Evolutionary conservation across 2,329 filamentous ascomycete species (phyloP), one percentile per base, ranked within the genome.

Genomic region (Nectriaceae sp.): DNA sequence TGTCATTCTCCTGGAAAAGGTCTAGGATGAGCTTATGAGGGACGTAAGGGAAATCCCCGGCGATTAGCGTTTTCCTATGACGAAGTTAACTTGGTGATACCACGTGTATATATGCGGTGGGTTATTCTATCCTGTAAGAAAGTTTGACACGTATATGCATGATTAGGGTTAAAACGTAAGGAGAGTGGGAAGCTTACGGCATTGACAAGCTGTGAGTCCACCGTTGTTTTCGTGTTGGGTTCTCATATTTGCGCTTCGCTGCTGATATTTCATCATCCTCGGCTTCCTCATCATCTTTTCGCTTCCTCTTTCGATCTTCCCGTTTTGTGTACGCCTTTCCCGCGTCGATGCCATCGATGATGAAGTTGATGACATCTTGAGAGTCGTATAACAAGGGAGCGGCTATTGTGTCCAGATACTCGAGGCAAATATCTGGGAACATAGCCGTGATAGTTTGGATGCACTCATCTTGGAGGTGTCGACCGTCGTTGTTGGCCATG

Each of bases 381-480:
- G 65, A 15, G 33, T 68, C 43, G 49, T 70, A 68, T 2, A 21
- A 33, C 5, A 69, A 45, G 22, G 64, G 50, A 0, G 44, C 24
- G 3, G 62, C 62, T 4, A 71, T 46, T 4, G 50, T 39, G 5
- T 60, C 47, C 11, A 79, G 60, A 45, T 70, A 73, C 0, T 68
- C 50, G 1, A 59, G 65, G 48, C 73, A 77, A 2, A 80, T 75
- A 35, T 79, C 71, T 0, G 75, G 74, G 48, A 80, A 77, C 8
- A 77, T 40, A 4, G 47, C 39, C 8, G 40, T 37, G 20, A 65
- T 53, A n/a, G 38, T 33, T 21, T 49, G 38, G 5, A 58, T 24
- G 19, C 56, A 63, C 13, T 22, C 35, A 4, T 57, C 46, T 40
- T 50, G 44, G 13, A 26, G n/a, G 37, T 44, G 46, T 21, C 47